phyloP scores from a whole-genome alignment of 2,329 filamentous ascomycete genomes.

The Penicillium sp. region DNA sequence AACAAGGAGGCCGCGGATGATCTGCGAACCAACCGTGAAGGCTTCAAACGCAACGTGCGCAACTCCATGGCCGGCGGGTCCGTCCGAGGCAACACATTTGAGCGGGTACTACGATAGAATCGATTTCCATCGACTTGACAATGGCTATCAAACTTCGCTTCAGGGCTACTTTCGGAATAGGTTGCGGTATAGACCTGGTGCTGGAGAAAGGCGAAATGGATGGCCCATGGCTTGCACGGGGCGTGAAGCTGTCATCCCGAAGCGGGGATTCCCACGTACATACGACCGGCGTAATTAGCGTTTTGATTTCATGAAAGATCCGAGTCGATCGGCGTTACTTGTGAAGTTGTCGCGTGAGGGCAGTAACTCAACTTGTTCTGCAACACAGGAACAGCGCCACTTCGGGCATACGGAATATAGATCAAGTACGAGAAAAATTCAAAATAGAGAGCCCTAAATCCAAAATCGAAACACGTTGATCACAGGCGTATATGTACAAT shows the following conservation, averaged over 20 bases:
- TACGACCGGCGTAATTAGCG: constrained; percentile 34
- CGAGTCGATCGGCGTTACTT: constrained; percentile 1
- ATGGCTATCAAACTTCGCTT: background rate
- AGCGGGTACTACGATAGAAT: constrained; percentile 68
- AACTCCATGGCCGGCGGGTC: constrained; percentile 76
- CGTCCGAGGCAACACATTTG: constrained; percentile 71
- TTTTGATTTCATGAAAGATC: constrained; percentile 31
- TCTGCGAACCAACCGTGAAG: constrained; percentile 77
- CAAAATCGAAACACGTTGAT: constrained; percentile 23
- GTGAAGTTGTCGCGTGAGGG: background rate
- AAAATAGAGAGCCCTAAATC: constrained; percentile 18
- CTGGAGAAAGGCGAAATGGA: constrained; percentile 10
- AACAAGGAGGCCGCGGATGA: constrained; percentile 98
- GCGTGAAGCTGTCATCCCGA: background rate
- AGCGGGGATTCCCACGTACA: constrained; percentile 22
- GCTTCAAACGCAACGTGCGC: constrained; percentile 88
- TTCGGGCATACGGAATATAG: background rate
- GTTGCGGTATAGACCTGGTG: background rate
- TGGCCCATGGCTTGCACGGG: constrained; percentile 15
- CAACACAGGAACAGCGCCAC: background rate
- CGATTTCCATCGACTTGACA: background rate
- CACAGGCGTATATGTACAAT: constrained; percentile 35
- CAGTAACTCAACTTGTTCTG: background rate
- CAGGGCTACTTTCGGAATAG: background rate
- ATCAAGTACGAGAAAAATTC: background rate